Evolutionary conservation across 2,329 filamentous ascomycete species (phyloP).

Genomic region (Xylaria sp.): DNA sequence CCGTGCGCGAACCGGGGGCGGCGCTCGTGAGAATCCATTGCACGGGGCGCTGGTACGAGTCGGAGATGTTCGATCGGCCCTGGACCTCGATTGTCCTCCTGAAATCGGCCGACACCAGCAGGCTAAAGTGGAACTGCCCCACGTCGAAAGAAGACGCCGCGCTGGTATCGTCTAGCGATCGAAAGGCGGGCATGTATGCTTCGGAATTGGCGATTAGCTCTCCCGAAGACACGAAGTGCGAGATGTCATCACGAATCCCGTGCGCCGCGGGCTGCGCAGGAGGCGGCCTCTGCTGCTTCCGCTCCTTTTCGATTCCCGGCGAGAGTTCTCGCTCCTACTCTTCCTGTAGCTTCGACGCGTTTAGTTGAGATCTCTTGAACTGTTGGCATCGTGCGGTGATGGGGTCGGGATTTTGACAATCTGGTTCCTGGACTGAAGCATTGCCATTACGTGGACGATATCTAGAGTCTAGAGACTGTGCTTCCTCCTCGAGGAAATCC

Average conservation of each 20-base stretch:
- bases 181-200: slow-evolving; percentile 15
- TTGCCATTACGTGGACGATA: slow-evolving; percentile 54
- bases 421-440: too few relatives aligned
- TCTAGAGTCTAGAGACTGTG: slow-evolving; percentile 51
- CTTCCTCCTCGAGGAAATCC: slow-evolving; percentile 59
- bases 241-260: slow-evolving; percentile 46
- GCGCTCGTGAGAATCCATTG: slow-evolving; percentile 27
- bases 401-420: too few relatives aligned
- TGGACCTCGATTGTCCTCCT: slow-evolving; percentile 5
- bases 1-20: not conserved
- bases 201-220: slow-evolving; percentile 27
- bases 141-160: slow-evolving; percentile 41
- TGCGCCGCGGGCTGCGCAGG: slow-evolving; percentile 45
- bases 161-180: slow-evolving; percentile 38
- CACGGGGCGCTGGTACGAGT: slow-evolving; percentile 24
- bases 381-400: slow-evolving; percentile 16
- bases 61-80: not conserved
- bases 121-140: slow-evolving; percentile 40
- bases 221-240: slow-evolving; percentile 44
- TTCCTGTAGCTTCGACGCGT: too few relatives aligned
- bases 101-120: slow-evolving; percentile 25
- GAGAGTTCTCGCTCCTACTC: slow-evolving; percentile 72
- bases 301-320: slow-evolving; percentile 65
- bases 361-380: too few relatives aligned
- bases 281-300: slow-evolving; percentile 41